These are phyloP conservation scores for Dillenia turbinata DNA, from an alignment of 164 flowering plant genomes.

Conservation along the genomic window DNA sequence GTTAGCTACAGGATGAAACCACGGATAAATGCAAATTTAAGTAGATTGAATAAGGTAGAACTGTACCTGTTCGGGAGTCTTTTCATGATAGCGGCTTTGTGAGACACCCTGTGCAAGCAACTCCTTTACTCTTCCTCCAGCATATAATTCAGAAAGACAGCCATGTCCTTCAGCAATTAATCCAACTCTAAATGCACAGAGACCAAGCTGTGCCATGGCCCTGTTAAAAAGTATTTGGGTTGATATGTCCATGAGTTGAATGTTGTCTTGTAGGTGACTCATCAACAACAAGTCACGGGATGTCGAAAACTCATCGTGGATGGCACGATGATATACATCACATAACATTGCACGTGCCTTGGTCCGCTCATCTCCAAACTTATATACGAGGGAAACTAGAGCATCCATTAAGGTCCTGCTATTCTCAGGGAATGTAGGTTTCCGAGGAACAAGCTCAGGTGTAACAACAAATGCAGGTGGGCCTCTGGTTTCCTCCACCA, in stretches of 20 bases:
- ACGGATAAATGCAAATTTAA: no score
- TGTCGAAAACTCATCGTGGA: conserved; percentile 64
- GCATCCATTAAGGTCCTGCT: conserved; percentile 76
- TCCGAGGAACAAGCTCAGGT: conserved; percentile 78
- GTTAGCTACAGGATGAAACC: no score
- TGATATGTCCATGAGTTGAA: conserved; percentile 84
- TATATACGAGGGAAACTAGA: conserved; percentile 78
- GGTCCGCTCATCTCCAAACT: conserved; percentile 90
- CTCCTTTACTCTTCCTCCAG: conserved; percentile 93
- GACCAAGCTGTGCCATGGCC: conserved; percentile 95
- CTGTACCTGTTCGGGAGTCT: conserved; percentile 92
- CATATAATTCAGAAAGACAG: conserved; percentile 86
- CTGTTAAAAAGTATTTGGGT: conserved; percentile 88
- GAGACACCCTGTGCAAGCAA: conserved; percentile 94
- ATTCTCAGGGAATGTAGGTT: conserved; percentile 72
- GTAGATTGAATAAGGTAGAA: neutral
- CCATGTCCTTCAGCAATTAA: conserved; percentile 69
- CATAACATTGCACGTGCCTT: conserved; percentile 97
- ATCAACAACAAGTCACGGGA: conserved; percentile 86
- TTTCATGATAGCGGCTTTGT: conserved; percentile 91
- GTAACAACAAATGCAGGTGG: conserved; percentile 69
- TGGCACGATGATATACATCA: conserved; percentile 94
- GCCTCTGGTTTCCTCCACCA: conserved; percentile 47
- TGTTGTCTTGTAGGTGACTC: conserved; percentile 93
- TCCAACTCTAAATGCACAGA: conserved; percentile 81